Base-by-base conservation (phyloP, 768 basidiomycete genomes). In the Tulasnella sp. region DNA sequence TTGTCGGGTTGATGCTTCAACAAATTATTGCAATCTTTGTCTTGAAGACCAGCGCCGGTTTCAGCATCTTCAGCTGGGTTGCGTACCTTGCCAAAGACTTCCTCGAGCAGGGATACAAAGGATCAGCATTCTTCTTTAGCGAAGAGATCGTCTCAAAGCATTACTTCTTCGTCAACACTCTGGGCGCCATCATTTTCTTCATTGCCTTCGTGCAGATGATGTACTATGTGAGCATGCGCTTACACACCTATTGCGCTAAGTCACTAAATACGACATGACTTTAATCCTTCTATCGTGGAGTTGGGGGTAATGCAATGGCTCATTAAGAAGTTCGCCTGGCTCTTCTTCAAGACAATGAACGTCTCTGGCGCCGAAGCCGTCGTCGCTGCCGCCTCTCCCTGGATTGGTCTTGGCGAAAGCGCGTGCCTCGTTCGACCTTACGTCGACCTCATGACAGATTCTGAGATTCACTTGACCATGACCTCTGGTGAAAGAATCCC, bases 341-440 rank as follows among this genome's bases (percentile, higher is more conserved):
- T 97, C 86, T 97, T 97, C 89, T 95, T 94, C 87, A 96, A 95
- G 85, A 86, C 94, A 75, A 89, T 97, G 91, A 92, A 93, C 81
- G 90, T 97, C 44, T 96, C 96, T n/a, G 96, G 96, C 80, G 96
- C 95, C 5, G 96, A 97, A 84, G 95, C 96, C 46, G 93, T 97
- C 79, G 94, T 40, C 39, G 39, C 39, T 40, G 39, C 39, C 39
- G 39, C 39, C 39, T 40, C 39, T 40, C 39, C 39, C 97, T 97
- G 93, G 89, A 91, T 97, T 81, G 96, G 96, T 31, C 93, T 94
- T 85, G 95, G 93, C 84, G 95, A 96, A 85, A 93, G 91, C 34
- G 94, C 94, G 71, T 95, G 94, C 85, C 87, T 96, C 81, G 94
- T 96, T 81, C 89, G 88, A 77, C 95, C 94, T 46, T 95, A 94